phyloP scores from a whole-genome alignment of 2,329 filamentous ascomycete species.

The Hypomyces rosellus region DNA sequence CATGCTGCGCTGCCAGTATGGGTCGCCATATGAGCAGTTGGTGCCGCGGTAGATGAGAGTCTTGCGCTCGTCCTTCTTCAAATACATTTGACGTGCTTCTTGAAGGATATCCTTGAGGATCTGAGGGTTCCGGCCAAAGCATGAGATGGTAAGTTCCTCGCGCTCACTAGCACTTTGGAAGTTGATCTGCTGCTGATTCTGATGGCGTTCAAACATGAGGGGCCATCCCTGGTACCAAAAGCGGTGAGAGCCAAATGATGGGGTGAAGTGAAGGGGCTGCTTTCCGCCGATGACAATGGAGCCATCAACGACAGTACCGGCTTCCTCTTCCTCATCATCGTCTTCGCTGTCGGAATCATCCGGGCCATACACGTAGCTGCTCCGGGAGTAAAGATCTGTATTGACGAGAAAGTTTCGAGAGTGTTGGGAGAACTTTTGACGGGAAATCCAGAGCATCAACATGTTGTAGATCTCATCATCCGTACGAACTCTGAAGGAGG shows the following conservation, averaged over 20 bases:
- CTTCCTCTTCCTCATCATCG: slow-evolving; percentile 31
- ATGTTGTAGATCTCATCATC: slow-evolving; percentile 71
- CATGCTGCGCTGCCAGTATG: slow-evolving; percentile 56
- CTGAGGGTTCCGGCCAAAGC: slow-evolving; percentile 54
- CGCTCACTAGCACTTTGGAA: slow-evolving; percentile 41
- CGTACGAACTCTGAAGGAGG: slow-evolving; percentile 57
- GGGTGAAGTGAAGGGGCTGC: slow-evolving; percentile 56
- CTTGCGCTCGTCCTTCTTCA: slow-evolving; percentile 53
- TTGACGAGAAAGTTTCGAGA: slow-evolving; percentile 60
- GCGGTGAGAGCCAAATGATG: slow-evolving; percentile 58
- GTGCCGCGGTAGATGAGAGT: slow-evolving; percentile 60
- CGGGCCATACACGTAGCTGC: slow-evolving; percentile 40
- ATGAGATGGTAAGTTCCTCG: slow-evolving; percentile 55
- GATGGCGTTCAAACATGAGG: slow-evolving; percentile 50
- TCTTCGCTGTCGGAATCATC: slow-evolving; percentile 42
- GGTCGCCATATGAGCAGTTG: slow-evolving; percentile 34
- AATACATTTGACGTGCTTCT: slow-evolving; percentile 50
- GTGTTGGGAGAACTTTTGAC: slow-evolving; percentile 53
- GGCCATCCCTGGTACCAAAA: slow-evolving; percentile 60
- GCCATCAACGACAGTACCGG: slow-evolving; percentile 25
- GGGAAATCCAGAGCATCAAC: slow-evolving; percentile 62
- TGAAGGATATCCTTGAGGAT: slow-evolving; percentile 56
- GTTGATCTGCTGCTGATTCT: slow-evolving; percentile 38
- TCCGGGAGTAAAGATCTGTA: slow-evolving; percentile 50
- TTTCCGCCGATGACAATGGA: slow-evolving; percentile 28